phyloP scores from a whole-genome alignment of 2,329 filamentous ascomycete species.

The Epichloe scottii region DNA sequence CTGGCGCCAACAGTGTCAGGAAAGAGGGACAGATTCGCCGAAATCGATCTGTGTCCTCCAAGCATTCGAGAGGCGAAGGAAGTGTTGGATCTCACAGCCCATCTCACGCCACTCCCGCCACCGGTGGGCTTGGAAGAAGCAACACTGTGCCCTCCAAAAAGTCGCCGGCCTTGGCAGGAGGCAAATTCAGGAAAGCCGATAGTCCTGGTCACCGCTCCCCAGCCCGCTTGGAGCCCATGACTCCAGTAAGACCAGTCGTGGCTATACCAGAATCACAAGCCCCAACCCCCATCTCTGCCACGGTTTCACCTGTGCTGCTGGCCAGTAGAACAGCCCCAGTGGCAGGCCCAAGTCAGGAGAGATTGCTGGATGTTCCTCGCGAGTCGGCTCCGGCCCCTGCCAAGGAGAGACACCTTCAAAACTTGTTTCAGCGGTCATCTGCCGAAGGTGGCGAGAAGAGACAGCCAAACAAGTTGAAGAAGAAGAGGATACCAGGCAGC shows the following conservation, averaged over 20 bases:
- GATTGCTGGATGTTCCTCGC: conserved; percentile 29
- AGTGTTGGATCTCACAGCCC: conserved; percentile 58
- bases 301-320: conserved; percentile 13
- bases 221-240: conserved; percentile 26
- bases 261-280: conserved; percentile 10
- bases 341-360: conserved; percentile 36
- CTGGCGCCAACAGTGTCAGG: conserved; percentile 73
- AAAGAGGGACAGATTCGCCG: conserved; percentile 69
- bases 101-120: conserved; percentile 39
- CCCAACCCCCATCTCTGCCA: conserved; percentile 16
- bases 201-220: conserved; percentile 18
- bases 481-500: conserved; percentile 67
- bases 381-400: conserved; percentile 42
- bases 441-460: conserved; percentile 48
- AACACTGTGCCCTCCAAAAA: conserved; percentile 91
- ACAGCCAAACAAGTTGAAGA: conserved; percentile 81
- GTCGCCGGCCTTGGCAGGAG: conserved; percentile 57
- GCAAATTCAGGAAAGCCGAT: conserved; percentile 44
- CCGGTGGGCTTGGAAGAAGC: conserved; percentile 49
- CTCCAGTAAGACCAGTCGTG: conserved; percentile 18
- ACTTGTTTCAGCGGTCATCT: conserved; percentile 59
- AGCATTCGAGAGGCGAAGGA: conserved; percentile 64
- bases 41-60: conserved; percentile 89
- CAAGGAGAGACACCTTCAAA: conserved; percentile 55
- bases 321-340: conserved; percentile 17